Evolutionary conservation across 2,329 filamentous ascomycete species (phyloP).

Genomic region (Apiospora marii): DNA sequence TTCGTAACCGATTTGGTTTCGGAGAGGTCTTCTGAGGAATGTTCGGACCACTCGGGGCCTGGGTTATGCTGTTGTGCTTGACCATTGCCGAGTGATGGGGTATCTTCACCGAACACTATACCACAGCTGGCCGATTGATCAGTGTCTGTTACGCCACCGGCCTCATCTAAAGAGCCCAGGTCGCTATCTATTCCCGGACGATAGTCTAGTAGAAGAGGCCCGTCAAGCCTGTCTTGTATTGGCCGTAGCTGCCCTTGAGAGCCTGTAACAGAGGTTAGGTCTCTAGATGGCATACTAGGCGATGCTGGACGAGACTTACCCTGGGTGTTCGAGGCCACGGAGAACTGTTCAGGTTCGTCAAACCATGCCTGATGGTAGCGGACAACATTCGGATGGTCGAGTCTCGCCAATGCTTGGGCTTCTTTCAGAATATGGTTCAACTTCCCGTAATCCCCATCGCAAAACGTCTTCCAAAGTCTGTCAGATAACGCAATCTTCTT

Average conservation of each 20-base stretch:
- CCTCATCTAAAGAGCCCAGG: conserved; percentile 26
- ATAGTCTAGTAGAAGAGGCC: background rate
- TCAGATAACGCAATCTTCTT: conserved; percentile 42
- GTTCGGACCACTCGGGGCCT: conserved; percentile 44
- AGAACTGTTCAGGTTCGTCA: conserved; percentile 37
- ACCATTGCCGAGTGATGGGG: conserved; percentile 25
- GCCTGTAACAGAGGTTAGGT: background rate
- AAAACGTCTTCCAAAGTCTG: conserved; percentile 38
- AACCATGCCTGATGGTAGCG: conserved; percentile 44
- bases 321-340: conserved; percentile 44
- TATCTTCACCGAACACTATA: conserved; percentile 36
- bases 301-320: conserved; percentile 45
- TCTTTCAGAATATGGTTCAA: conserved; percentile 41
- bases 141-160: background rate
- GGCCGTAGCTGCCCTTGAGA: background rate
- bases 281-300: background rate
- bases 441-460: conserved; percentile 41
- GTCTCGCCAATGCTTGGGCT: conserved; percentile 41
- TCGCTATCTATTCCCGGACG: conserved; percentile 31
- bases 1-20: conserved; percentile 31
- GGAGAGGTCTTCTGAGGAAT: conserved; percentile 41
- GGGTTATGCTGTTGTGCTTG: conserved; percentile 16
- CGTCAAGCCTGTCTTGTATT: background rate
- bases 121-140: conserved; percentile 29
- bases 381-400: conserved; percentile 44